Conservation (phyloP, 164 flowering plant genomes). For the Umbilicus rupestris region DNA sequence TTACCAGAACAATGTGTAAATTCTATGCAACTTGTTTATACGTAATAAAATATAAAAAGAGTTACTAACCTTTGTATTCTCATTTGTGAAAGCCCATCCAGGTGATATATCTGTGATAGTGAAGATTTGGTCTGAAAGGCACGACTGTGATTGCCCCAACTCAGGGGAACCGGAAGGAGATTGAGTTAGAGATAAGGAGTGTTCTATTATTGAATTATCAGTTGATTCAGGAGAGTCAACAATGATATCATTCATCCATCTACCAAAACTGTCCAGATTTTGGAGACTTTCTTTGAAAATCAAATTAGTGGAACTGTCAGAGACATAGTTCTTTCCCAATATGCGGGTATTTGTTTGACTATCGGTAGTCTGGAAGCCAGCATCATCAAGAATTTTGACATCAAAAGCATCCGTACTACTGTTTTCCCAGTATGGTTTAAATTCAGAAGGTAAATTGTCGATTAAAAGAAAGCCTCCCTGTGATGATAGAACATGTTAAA, state of each 20-base stretch:
- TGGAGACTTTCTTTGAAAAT: constrained; percentile 32
- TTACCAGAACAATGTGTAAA: neutral
- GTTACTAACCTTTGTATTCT: constrained; percentile 70
- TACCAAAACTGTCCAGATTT: constrained; percentile 75
- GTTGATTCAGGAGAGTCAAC: constrained; percentile 40
- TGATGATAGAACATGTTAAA: constrained; percentile 9
- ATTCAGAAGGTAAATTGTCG: constrained; percentile 15
- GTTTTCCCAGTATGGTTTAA: constrained; percentile 16
- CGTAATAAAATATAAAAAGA: constrained; percentile 5
- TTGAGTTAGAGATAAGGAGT: constrained; percentile 29
- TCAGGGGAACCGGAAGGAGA: constrained; percentile 20
- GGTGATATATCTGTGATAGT: constrained; percentile 76
- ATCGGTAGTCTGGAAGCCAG: constrained; percentile 15
- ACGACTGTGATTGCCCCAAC: constrained; percentile 19
- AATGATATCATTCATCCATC: constrained; percentile 52
- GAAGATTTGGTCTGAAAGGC: constrained; percentile 38
- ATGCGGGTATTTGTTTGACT: constrained; percentile 20
- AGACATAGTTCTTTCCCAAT: constrained; percentile 16
- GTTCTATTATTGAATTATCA: constrained; percentile 26
- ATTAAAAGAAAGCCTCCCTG: constrained; percentile 24
- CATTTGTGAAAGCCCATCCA: constrained; percentile 66
- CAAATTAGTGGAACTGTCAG: constrained; percentile 19
- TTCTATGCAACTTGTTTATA: neutral
- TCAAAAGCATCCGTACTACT: constrained; percentile 12
- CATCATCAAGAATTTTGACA: constrained; percentile 11